phyloP scores from a whole-genome alignment of 2,329 filamentous ascomycete genomes.

The Cercospora berteroae region DNA sequence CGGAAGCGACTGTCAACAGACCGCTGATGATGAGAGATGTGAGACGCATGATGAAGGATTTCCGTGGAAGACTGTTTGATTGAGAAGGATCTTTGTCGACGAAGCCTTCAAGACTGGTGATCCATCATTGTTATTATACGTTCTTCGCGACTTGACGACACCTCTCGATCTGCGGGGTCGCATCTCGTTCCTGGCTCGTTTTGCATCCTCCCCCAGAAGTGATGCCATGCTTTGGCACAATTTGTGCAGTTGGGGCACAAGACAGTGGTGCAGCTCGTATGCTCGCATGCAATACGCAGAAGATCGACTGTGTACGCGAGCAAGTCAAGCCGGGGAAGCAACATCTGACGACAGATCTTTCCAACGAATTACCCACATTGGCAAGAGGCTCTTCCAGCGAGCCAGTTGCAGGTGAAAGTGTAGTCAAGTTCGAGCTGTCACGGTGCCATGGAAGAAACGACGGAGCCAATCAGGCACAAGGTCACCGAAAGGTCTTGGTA shows the following conservation, averaged over 20 bases:
- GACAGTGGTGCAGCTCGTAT: background rate
- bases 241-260: background rate
- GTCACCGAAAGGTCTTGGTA: background rate
- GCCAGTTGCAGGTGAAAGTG: background rate
- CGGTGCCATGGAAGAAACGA: conserved; percentile 11
- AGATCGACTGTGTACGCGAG: background rate
- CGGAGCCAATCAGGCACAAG: conserved; percentile 2
- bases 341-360: background rate
- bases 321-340: conserved; percentile 2
- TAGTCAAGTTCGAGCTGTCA: conserved; percentile 11
- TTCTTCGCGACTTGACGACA: background rate
- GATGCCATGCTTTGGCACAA: conserved; percentile 2
- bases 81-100: background rate
- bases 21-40: conserved; percentile 10
- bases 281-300: background rate
- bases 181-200: background rate
- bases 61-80: background rate
- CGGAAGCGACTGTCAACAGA: conserved; percentile 15
- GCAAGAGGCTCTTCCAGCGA: background rate
- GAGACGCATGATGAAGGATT: conserved; percentile 1
- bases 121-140: background rate
- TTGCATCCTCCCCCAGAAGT: background rate
- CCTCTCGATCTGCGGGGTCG: background rate
- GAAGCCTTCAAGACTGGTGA: background rate
- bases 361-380: background rate